phyloP scores from a whole-genome alignment of 345 rosid species.

The Ceriops decandra region DNA sequence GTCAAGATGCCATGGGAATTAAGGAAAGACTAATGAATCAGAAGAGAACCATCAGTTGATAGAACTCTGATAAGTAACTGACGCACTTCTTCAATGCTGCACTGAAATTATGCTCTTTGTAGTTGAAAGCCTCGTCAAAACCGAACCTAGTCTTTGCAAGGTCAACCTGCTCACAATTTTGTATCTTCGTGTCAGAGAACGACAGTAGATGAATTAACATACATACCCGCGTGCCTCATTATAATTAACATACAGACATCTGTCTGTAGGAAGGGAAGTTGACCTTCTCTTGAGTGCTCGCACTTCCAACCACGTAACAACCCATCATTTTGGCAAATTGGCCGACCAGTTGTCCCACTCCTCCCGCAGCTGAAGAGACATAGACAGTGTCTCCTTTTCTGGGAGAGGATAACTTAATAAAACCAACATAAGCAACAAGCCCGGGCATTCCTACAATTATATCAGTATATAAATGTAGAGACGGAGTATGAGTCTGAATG shows the following conservation, averaged over 20 bases:
- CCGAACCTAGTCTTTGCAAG: background rate
- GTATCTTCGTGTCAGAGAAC: no score
- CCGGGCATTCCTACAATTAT: background rate
- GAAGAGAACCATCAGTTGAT: no score
- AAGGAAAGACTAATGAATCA: no score
- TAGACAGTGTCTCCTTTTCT: background rate
- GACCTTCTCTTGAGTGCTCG: background rate
- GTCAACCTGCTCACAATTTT: background rate
- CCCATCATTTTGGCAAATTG: background rate
- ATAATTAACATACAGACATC: no score
- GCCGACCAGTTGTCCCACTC: background rate
- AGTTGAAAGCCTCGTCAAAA: background rate
- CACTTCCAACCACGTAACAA: constrained; percentile 1
- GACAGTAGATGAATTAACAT: no score
- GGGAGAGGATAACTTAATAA: background rate
- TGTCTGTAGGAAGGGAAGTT: no score
- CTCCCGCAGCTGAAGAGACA: background rate
- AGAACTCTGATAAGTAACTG: no score
- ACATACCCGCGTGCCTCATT: no score
- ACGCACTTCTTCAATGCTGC: background rate
- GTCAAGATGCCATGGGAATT: no score
- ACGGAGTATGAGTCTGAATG: no score
- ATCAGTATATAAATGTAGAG: no score
- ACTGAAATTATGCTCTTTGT: background rate
- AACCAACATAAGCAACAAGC: background rate